Evolutionary conservation across 306 rosid genomes (phyloP).

Genomic region (Bauhinia variegata): DNA sequence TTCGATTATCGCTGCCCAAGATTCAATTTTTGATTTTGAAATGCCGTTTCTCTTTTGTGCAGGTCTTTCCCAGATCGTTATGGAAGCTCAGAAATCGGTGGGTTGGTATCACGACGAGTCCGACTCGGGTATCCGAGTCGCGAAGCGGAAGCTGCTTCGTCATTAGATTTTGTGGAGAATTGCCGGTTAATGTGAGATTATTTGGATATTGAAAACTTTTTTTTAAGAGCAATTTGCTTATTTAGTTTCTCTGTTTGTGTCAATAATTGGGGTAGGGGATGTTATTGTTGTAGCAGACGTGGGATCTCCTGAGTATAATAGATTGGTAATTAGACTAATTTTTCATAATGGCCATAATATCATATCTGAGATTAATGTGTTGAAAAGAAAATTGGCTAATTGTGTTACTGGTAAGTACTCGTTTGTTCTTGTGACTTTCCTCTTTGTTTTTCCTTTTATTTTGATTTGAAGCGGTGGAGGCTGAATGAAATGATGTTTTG

Average conservation of each 20-base stretch:
- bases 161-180: constrained; percentile 3
- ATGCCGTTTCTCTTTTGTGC: constrained; percentile 1
- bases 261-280: constrained; percentile 13
- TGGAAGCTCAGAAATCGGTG: constrained; percentile 72
- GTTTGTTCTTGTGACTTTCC: constrained; percentile 5
- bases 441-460: not conserved
- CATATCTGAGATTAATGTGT: not conserved
- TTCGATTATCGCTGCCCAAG: not conserved
- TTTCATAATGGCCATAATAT: not conserved
- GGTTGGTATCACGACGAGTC: constrained; percentile 57
- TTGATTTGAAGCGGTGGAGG: not conserved
- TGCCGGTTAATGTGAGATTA: constrained; percentile 3
- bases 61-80: constrained; percentile 67
- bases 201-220: not conserved
- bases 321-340: not conserved
- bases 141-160: constrained; percentile 32
- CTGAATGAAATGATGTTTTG: constrained; percentile 7
- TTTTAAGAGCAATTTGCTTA: constrained; percentile 20
- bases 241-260: not conserved
- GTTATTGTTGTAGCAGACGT: constrained; percentile 26
- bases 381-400: not conserved
- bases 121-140: constrained; percentile 29
- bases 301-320: not conserved
- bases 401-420: constrained; percentile 4
- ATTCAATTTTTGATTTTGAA: not conserved